Evolutionary conservation across 2,329 filamentous ascomycete species (phyloP).

Genomic region (Colletotrichum camelliae): DNA sequence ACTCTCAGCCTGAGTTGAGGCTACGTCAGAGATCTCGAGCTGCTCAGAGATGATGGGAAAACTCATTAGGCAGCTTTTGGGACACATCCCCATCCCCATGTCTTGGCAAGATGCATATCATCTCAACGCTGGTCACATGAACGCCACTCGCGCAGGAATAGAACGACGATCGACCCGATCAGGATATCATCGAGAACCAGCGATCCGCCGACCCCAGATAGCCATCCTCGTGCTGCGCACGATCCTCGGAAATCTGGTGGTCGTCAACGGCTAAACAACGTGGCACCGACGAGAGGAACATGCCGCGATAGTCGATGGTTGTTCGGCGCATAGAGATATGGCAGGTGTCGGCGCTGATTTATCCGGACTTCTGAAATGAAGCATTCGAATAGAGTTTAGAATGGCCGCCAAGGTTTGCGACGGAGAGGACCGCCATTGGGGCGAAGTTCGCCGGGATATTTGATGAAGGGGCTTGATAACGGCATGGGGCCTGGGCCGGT

Average conservation of each 20-base stretch:
- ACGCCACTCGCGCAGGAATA: neutral
- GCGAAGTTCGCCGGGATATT: slow-evolving; percentile 4
- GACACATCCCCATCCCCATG: neutral
- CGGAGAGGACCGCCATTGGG: slow-evolving; percentile 7
- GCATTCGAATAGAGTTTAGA: neutral
- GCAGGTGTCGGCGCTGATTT: neutral
- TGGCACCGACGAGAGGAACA: neutral
- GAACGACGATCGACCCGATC: neutral
- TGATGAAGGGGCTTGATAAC: slow-evolving; percentile 7
- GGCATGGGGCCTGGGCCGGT: slow-evolving; percentile 9
- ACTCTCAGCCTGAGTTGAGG: neutral
- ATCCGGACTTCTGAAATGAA: neutral
- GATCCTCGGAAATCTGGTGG: neutral
- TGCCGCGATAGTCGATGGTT: neutral
- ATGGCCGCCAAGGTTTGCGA: neutral
- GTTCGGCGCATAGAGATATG: neutral
- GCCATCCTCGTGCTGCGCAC: neutral
- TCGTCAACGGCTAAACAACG: neutral
- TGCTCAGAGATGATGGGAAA: neutral
- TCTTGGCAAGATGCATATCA: neutral
- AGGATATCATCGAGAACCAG: neutral
- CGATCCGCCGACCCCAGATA: neutral
- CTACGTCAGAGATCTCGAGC: neutral
- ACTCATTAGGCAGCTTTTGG: neutral
- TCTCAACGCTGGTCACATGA: neutral